Conservation (phyloP, 257 asterid genomes). For the Linderniella brevidens region DNA sequence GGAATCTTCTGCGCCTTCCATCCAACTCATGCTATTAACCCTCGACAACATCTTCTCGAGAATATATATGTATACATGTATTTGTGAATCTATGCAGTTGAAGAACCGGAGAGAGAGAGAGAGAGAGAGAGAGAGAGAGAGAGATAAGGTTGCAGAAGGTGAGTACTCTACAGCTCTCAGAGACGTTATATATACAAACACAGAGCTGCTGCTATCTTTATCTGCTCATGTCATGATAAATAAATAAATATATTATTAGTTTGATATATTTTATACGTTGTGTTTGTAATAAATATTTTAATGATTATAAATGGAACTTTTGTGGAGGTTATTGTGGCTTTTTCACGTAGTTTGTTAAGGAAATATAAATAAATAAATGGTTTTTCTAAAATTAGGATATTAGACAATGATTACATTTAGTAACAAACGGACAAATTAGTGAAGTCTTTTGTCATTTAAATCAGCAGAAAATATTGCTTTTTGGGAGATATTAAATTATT, state of each 20-base stretch:
- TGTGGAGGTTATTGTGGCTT: conserved; percentile 10
- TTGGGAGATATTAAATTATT: too few species aligned
- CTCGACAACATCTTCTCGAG: conserved; percentile 36
- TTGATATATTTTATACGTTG: background rate
- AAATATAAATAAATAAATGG: conserved; percentile 12
- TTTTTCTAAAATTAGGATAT: conserved; percentile 13
- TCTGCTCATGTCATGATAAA: too few species aligned
- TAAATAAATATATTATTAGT: background rate
- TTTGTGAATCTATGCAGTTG: background rate
- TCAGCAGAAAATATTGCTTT: conserved; percentile 2
- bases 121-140: too few species aligned
- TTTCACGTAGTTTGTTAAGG: conserved; percentile 16
- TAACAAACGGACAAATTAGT: conserved; percentile 5
- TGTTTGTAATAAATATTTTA: too few species aligned
- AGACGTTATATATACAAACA: too few species aligned
- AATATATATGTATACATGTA: background rate
- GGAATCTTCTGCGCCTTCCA: conserved; percentile 31
- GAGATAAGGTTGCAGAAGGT: too few species aligned
- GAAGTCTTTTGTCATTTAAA: conserved; percentile 11
- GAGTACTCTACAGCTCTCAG: too few species aligned
- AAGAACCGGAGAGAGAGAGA: background rate
- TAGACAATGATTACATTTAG: conserved; percentile 20
- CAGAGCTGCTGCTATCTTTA: too few species aligned
- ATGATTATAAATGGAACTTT: background rate
- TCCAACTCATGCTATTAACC: conserved; percentile 58